Evolutionary conservation across 805 yeast genomes (phyloP), one percentile per base, ranked within the genome.

Genomic region (Torulaspora maleeae): DNA sequence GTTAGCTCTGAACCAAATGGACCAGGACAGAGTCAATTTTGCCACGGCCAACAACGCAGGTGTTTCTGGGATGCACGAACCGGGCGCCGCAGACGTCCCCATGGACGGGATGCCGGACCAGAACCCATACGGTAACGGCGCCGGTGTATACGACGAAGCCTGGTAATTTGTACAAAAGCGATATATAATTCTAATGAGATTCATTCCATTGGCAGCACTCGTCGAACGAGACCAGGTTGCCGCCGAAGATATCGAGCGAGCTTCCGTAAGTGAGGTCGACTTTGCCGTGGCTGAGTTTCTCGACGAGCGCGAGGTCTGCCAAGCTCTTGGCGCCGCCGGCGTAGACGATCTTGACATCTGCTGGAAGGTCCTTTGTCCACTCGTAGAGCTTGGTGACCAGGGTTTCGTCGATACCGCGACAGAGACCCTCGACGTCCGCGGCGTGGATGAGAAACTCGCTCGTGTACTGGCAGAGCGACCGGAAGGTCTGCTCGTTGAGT

Each of bases 351-450:
- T 85, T 89, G 2, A 86, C 73, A 22, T 75, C 77, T 13, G 72
- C 66, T 6, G 50, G 43, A 11, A 60, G 40, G 33, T 53, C 36
- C 15, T 48, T 44, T 20, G 80, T 75, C 98, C 98, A 93, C 53
- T 82, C 79, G 17, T 88, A 88, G 33, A 93, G 69, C 45, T 75
- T 75, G 22, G 48, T 46, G 4, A 93, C 97, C 35, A 93, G 70
- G 13, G 80, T 77, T 59, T 82, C 81, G 59, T 93, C 99, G 27
- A 93, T 86, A 0, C 99, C 99, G 34, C 79, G 76, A 63, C 99
- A 93, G 13, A 93, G 72, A 0, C 99, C 99, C 67, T 93, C 99
- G 3, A 93, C 98, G 66, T 93, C 99, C 0, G 99, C 99, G 3
- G 99, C 99, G 68, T 93, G 99, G 13, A 93, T 83, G 43, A 93